Percentiles rank a stretch among this genome's conserved stretches.
These are phyloP conservation scores for Dactylellina haptotyla DNA, from an alignment of 2,329 filamentous ascomycete species.

Conservation along the genomic window DNA sequence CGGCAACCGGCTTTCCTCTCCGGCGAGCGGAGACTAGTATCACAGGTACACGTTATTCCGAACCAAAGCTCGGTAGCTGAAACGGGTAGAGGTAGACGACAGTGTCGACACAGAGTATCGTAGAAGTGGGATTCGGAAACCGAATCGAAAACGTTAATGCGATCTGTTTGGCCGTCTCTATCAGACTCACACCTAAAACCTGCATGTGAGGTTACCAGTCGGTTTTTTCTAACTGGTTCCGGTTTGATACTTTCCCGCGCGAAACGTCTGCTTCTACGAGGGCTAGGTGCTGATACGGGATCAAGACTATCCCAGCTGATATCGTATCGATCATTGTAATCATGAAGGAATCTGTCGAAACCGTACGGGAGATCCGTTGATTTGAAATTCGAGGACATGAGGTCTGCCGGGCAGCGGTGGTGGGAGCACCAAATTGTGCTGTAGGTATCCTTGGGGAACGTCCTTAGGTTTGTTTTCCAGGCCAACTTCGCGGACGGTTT, in stretches of 20 bases:
- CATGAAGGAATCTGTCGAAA: constrained; percentile 8
- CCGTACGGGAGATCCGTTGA: background rate
- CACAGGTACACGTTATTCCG: constrained; percentile 15
- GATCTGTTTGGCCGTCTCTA: background rate
- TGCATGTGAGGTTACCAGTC: too few relatives aligned
- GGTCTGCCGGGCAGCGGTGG: constrained; percentile 15
- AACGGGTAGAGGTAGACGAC: constrained; percentile 3
- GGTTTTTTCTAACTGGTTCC: too few relatives aligned
- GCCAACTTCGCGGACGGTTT: background rate
- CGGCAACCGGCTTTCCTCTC: constrained; percentile 5
- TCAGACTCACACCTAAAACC: too few relatives aligned
- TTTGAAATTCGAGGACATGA: background rate
- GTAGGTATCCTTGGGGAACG: constrained; percentile 19
- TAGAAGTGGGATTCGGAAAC: constrained; percentile 16
- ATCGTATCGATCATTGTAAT: constrained; percentile 5
- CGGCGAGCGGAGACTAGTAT: background rate
- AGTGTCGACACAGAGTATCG: constrained; percentile 27
- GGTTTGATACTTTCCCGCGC: too few relatives aligned
- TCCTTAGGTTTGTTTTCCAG: background rate
- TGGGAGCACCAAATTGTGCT: constrained; percentile 39
- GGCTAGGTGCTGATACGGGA: too few relatives aligned
- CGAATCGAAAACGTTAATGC: background rate
- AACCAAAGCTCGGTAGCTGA: background rate
- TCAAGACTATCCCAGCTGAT: background rate
- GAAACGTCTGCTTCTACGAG: too few relatives aligned